Conservation (phyloP, 148 eudicot genomes). For the Vaccinium darrowii region DNA sequence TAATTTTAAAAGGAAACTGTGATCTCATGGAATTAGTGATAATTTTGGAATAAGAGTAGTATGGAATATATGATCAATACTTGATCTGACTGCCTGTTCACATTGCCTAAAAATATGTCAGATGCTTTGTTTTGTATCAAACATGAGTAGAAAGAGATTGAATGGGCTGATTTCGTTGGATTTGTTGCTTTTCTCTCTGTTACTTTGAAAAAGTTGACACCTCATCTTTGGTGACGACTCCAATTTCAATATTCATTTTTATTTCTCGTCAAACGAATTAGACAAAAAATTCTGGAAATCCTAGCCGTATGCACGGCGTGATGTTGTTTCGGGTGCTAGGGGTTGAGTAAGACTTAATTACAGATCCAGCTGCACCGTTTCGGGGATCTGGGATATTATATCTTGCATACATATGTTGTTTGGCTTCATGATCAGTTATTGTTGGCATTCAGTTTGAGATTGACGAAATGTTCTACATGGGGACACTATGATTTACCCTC, state of each 20-base stretch:
- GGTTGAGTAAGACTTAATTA: not conserved
- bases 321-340: not conserved
- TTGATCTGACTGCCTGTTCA: not conserved
- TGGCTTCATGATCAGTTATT: not conserved
- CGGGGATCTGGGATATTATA: not conserved
- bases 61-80: not conserved
- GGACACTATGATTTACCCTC: not conserved
- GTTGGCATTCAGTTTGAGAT: not conserved
- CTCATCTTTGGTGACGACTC: not conserved
- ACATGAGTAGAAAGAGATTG: not conserved
- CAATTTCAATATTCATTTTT: not conserved
- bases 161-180: conserved; percentile 1
- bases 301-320: not conserved
- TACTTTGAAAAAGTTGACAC: not conserved
- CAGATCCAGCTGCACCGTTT: not conserved
- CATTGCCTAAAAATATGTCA: not conserved
- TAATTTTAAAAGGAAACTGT: not conserved
- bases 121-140: not conserved
- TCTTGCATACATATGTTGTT: not conserved
- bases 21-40: not conserved
- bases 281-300: not conserved
- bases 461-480: not conserved
- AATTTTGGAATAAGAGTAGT: not conserved
- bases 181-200: not conserved
- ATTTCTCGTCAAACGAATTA: not conserved